Evolutionary conservation across 2,329 filamentous ascomycete species (phyloP), one percentile per base, ranked within the genome.

Genomic region (Clonostachys rosea): DNA sequence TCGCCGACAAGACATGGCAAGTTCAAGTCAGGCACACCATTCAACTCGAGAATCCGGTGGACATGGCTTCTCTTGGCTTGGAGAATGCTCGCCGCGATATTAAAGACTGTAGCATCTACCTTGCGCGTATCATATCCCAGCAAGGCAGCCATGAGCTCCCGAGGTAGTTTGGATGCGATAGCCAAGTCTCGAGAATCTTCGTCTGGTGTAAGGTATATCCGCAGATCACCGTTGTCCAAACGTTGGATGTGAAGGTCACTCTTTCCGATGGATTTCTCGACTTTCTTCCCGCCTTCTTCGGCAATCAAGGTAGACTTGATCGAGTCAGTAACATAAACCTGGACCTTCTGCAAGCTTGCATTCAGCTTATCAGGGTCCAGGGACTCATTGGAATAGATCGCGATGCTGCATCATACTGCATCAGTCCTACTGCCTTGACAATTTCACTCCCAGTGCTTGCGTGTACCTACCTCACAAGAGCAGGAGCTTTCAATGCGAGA

Each of bases 381-480:
- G 11, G 10, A 39, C 10, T 5, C 11, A 39, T 8, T 8, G 36
- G 36, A 30, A 10, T 39, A n/a, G 6, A 3, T 39, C 17, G 36
- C 14, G 17, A 39, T 39, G 36, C 36, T n/a, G 7, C 11, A 18
- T n/a, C 36, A 39, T 4, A 39, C 36, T 39, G 36, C 11, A 11
- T 18, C 3, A n/a, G 36, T n/a, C 17, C 4, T 12, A 18, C 17
- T 14, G 17, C 14, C 36, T 39, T 39, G 14, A 11, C 3, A 39
- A 18, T 39, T 4, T 39, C 7, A 14, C 6, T 8, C 10, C 14
- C 9, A 39, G 10, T 7, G 36, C 12, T 18, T n/a, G 12, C 12
- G 14, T 18, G 36, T 20, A 47, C 55, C 35, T 44, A 65, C 62
- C 61, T 48, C 30, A 59, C 50, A 1, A 66, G 47, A 5, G 52